Base-by-base conservation (phyloP, 768 basidiomycete genomes). In the Macrolepiota fuliginosa region DNA sequence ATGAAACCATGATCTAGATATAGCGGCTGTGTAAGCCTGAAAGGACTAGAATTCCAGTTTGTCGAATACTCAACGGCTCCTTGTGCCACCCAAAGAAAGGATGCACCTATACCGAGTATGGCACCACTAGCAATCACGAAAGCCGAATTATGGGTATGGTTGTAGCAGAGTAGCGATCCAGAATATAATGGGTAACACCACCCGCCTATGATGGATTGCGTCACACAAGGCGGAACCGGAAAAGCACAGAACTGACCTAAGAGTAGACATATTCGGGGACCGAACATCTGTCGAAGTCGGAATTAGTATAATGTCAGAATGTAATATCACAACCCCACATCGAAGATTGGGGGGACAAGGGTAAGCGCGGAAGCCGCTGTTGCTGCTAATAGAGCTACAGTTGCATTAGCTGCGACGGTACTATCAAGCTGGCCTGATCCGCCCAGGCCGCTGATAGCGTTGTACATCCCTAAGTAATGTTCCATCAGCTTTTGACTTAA, bases 161-260 rank as follows among this genome's bases (percentile, higher is more conserved):
- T 72, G 61, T 70, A 72, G 49, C 69, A 72, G 3, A 71, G 59
- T 12, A 72, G 65, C 7, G 71, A 66, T 17, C 70, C 71, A 29
- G 70, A 72, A 54, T 72, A 72, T 52, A 72, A 57, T 13, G 71
- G 65, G 54, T 72, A 72, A 17, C 65, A 66, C 71, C 71, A 72
- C 54, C 66, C 69, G 39, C 69, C 69, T 70, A 53, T 2, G 40
- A 45, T 32, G 39, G 10, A 32, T 59, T 36, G 25, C 19, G 45
- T 25, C 51, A 58, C 24, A 27, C n/a, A 56, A 47, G 22, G 50
- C 36, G 5, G 10, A 2, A 50, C 46, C 4, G 1, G 39, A 32
- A 29, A 40, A 17, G 46, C 29, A 45, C 22, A n/a, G 12, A 17
- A 54, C 53, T 35, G 64, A 67, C 71, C 71, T 39, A 72, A 61